Conservation (phyloP, 2,329 filamentous ascomycete species). For the Sporothrix inflata region DNA sequence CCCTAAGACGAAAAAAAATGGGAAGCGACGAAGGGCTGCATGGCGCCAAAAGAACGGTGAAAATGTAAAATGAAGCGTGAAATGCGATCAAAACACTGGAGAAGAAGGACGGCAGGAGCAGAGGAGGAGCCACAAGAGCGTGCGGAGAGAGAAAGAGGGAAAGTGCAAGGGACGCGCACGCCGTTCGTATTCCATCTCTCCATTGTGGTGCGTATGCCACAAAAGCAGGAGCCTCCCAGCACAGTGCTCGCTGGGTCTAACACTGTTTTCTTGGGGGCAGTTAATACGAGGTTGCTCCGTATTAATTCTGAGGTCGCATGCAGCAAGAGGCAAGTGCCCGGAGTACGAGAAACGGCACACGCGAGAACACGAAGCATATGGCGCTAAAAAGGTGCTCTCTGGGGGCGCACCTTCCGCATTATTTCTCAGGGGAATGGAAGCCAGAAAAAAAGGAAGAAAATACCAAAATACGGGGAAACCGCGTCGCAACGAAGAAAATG, state of each 20-base stretch:
- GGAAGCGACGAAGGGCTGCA: slow-evolving; percentile 2
- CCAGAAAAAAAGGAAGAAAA: not conserved
- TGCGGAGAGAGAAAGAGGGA: not conserved
- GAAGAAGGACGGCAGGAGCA: not conserved
- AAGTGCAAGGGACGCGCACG: slow-evolving; percentile 15
- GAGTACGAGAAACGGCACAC: not conserved
- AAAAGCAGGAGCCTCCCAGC: not conserved
- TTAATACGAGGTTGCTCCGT: slow-evolving; percentile 20
- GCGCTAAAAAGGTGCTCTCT: no score
- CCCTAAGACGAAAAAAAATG: not conserved
- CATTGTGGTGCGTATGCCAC: no score
- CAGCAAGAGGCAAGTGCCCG: not conserved
- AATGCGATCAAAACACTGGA: slow-evolving; percentile 11
- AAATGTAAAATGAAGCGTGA: not conserved
- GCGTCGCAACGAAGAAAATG: not conserved
- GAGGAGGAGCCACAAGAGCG: not conserved
- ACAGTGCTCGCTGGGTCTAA: not conserved
- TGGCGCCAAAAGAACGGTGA: not conserved
- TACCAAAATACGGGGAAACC: slow-evolving; percentile 10
- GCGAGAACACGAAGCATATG: not conserved
- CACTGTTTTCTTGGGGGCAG: not conserved
- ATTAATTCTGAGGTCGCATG: not conserved
- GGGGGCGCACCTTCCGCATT: not conserved
- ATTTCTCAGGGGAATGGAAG: slow-evolving; percentile 7
- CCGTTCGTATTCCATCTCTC: not conserved